Base-by-base conservation (phyloP, 1,284 basidiomycete species). In the Pascua guehoae region DNA sequence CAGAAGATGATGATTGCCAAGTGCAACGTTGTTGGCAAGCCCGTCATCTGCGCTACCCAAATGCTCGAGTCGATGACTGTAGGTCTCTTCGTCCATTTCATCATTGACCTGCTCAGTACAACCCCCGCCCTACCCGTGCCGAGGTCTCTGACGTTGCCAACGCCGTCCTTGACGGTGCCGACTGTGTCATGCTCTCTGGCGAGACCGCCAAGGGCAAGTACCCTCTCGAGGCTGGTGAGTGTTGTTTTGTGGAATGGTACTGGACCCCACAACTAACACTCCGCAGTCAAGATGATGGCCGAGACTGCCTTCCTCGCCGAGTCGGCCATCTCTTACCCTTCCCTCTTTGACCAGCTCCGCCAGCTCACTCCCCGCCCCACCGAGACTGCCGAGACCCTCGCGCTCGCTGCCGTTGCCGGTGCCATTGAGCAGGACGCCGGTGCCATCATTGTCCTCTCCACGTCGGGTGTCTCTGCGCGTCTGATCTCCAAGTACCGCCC, bases 1-100 rank as follows among this genome's bases (percentile, higher is more conserved):
- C 94, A 98, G 78, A 98, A 98, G 82, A 97, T 97, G 94, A 98
- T 98, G 92, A 98, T 97, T 69, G 86, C 93, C 63, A 97, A 97
- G 81, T 96, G 92, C 81, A 96, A 95, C 82, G 88, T 93, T 68
- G 87, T 85, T 54, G 93, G 93, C 70, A 97, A 99, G 83, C 94
- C 96, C 52, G 90, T 91, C 72, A 98, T 99, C 73, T 96, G 96
- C 68, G 96, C 96, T 17, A 99, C 96, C 16, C 96, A 99, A 80
- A 98, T 99, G 96, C 87, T 99, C 68, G 96, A 99, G 87, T 94
- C 91, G 12, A 96, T 95, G 92, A 95, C 93, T 60, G 89, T 91
- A 71, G 78, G 82, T 76, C 38, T 8, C 8, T 5, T 14, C 11
- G 10, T 7, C 4, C 12, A 38, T 11, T 12, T 5, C 16, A 24